These are phyloP conservation scores for Ophiognomonia clavigignenti-juglandacearum DNA, from an alignment of 2,329 filamentous ascomycete species.

Conservation along the genomic window DNA sequence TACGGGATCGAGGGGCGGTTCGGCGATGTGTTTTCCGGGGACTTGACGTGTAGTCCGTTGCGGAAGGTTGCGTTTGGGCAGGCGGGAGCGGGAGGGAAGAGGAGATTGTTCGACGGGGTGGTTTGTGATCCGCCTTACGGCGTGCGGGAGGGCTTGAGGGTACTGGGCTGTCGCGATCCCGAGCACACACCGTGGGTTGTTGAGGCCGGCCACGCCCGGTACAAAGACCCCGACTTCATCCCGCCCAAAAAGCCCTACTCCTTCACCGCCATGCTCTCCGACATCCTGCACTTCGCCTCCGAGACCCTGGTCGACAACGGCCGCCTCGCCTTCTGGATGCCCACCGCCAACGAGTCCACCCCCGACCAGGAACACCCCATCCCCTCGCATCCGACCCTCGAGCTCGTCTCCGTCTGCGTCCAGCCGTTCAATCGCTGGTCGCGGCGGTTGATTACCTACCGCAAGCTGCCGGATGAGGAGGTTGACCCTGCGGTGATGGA, in stretches of 20 bases:
- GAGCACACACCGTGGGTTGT: conserved; percentile 55
- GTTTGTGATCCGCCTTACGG: conserved; percentile 96
- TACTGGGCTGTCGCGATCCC: conserved; percentile 72
- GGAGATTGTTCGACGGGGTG: conserved; percentile 75
- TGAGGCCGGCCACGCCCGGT: conserved; percentile 64
- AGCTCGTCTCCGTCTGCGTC: conserved; percentile 70
- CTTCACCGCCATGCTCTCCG: conserved; percentile 83
- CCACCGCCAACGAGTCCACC: conserved; percentile 75
- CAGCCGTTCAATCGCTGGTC: conserved; percentile 95
- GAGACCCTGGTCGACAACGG: conserved; percentile 73
- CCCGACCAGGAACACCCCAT: conserved; percentile 61
- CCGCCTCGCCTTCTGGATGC: conserved; percentile 94
- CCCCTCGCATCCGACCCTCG: conserved; percentile 70
- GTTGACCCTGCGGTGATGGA: conserved; percentile 42
- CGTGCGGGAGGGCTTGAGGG: conserved; percentile 84
- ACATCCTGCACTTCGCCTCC: conserved; percentile 80
- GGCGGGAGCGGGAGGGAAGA: conserved; percentile 18
- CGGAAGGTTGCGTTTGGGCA: conserved; percentile 35
- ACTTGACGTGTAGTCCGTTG: conserved; percentile 83
- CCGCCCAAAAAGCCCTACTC: conserved; percentile 90
- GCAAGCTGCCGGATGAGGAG: conserved; percentile 57
- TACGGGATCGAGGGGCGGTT: conserved; percentile 65
- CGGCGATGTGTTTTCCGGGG: conserved; percentile 76
- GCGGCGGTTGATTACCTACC: conserved; percentile 81
- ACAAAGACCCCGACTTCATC: conserved; percentile 66